Percentiles rank a stretch among this genome's conserved stretches.
These are phyloP conservation scores for Diaporthe sp. DNA, from an alignment of 2,329 filamentous ascomycete genomes.

Conservation along the genomic window DNA sequence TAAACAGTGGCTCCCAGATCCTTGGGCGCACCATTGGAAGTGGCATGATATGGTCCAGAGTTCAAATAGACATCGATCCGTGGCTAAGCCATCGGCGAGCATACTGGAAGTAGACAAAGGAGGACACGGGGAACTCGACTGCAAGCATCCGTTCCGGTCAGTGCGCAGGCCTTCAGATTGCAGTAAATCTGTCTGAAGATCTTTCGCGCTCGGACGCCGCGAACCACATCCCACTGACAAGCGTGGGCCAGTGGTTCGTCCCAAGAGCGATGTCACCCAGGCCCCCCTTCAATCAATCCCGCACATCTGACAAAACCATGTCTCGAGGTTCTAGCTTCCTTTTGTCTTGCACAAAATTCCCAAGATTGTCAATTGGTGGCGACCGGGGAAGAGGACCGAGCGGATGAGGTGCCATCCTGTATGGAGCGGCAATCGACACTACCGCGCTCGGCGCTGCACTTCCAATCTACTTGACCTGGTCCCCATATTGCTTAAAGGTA, in stretches of 20 bases:
- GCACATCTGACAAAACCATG: conserved; percentile 3
- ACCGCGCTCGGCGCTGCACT: not conserved
- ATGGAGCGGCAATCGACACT: conserved; percentile 23
- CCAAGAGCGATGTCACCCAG: conserved; percentile 14
- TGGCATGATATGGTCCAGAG: not conserved
- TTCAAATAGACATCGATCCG: not conserved
- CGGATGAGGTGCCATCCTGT: not conserved
- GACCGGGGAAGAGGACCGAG: conserved; percentile 13
- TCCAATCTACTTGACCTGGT: not conserved
- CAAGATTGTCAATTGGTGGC: not conserved
- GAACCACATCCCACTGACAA: conserved; percentile 10
- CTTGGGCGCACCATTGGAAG: not conserved
- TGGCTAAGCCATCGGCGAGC: not conserved
- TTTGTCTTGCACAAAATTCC: not conserved
- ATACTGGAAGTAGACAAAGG: conserved; percentile 8
- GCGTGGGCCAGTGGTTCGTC: conserved; percentile 25
- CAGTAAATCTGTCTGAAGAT: conserved; percentile 16
- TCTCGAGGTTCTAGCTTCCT: not conserved
- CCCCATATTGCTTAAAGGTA: conserved; percentile 12
- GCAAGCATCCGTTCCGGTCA: conserved; percentile 14
- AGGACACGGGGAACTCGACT: not conserved
- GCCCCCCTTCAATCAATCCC: conserved; percentile 15
- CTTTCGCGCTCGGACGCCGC: conserved; percentile 21
- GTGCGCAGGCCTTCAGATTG: not conserved
- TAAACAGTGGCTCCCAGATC: not conserved